Base-by-base conservation (phyloP, 176 grass and related monocot species). In the Juncus inflexus region DNA sequence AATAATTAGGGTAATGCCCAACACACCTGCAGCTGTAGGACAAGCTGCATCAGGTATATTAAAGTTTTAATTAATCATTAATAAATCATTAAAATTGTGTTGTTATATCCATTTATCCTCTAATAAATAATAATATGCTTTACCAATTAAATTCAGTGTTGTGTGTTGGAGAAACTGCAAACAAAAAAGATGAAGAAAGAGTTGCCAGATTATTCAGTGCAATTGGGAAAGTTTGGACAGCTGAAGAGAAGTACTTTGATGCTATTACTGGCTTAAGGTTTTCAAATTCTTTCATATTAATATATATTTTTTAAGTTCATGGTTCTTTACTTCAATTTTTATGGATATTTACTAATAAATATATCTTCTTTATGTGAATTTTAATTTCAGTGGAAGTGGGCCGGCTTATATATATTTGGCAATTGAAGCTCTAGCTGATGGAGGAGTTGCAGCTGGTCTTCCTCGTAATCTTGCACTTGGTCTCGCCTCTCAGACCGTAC, bases 1-100 rank as follows among this genome's bases (percentile, higher is more conserved):
- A 57, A 79, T 99, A 78, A 99, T 99, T 70, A 99, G 95, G 77
- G 88, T 99, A 15, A 99, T 99, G 95, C 95, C 95, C 40, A 99
- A 99, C 80, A 99, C 95, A 2, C 89, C 95, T 78, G 81, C 95
- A 67, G 95, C 89, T 66, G 89, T 99, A 53, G 89, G 95, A 47
- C 68, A 90, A 61, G 95, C 89, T 60, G 95, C 95, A 73, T 99
- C 95, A 90, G 95, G 95, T 99, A 76, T 12, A 35, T 9, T 9
- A 64, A 47, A 12, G n/a, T 47, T 47, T 6, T 28, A 28, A 28
- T 28, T 28, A 28, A 28, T 28, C 19, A 28, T 28, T 28, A 28
- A 28, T 28, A 28, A 28, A 28, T 28, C 19, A 28, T 28, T 28
- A 28, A 28, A 28, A 28, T 28, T 28, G 19, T 28, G 19, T 28